A percentile compares a stretch with the other conserved stretches of the same genome.
These are phyloP conservation scores for Petasospora fabianii DNA, from an alignment of 1,139 yeast species.

Conservation along the genomic window DNA sequence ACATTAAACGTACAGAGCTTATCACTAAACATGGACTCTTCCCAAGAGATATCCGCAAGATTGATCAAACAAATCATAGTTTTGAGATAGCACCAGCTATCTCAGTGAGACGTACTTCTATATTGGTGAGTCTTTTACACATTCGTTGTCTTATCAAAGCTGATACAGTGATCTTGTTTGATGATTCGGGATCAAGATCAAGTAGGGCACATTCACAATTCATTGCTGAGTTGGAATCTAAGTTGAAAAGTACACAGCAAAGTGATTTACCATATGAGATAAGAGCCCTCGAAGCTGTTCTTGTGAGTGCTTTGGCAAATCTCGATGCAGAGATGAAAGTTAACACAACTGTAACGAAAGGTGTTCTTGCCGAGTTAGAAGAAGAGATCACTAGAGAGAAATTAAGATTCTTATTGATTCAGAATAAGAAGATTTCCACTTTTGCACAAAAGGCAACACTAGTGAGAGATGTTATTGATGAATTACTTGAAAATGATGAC, in stretches of 20 bases:
- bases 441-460: conserved; percentile 65
- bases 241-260: conserved; percentile 32
- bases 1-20: conserved; percentile 53
- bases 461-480: conserved; percentile 69
- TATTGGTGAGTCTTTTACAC: conserved; percentile 60
- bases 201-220: conserved; percentile 40
- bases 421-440: conserved; percentile 61
- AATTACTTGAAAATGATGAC: conserved; percentile 78
- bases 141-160: conserved; percentile 67
- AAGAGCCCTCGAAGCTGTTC: conserved; percentile 82
- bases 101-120: conserved; percentile 58
- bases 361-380: conserved; percentile 61
- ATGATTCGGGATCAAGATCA: conserved; percentile 45
- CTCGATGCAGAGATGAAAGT: conserved; percentile 81
- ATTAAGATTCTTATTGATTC: conserved; percentile 60
- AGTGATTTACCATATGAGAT: conserved; percentile 58
- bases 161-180: conserved; percentile 65
- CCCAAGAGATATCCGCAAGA: conserved; percentile 73
- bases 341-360: conserved; percentile 66
- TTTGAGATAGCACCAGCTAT: conserved; percentile 71
- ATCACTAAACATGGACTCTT: conserved; percentile 47
- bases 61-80: conserved; percentile 52
- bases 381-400: conserved; percentile 66
- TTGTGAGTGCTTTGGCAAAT: conserved; percentile 78
- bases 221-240: conserved; percentile 48